Evolutionary conservation across 352 stramenopile species (phyloP), one percentile per base, ranked within the genome.

Genomic region (Phytophthora macrochlamydospora): DNA sequence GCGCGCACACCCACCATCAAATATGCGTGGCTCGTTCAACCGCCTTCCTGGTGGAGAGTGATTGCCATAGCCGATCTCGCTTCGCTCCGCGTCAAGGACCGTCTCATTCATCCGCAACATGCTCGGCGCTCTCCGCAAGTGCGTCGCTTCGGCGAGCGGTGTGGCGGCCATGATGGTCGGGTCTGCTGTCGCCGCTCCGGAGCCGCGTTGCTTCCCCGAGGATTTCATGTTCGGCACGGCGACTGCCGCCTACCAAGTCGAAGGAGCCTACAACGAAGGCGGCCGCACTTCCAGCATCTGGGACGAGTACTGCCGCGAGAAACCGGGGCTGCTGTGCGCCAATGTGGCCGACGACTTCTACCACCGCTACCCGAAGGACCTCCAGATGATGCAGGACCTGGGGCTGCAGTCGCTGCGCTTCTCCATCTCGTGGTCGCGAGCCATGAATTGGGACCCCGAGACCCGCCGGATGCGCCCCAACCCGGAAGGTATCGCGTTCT

Each of bases 261-360:
- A 74, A 14, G 67, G 67, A 2, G 67, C 61, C 4, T 69, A 43
- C 40, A 66, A 69, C 30, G 66, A 65, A 50, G 46, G 48, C 24
- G 66, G 66, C 7, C 66, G 60, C 44, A 65, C 61, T n/a, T 50
- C 65, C 12, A 73, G 65, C 44, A 69, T 73, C 32, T 73, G 61
- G 56, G 67, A 70, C 49, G 56, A 57, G 24, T 72, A 56, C 57
- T 76, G 68, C 35, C 67, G 67, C 24, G 54, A 69, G 12, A 40
- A 76, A 2, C 67, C 79, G n/a, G 70, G 93, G 52, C 65, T 76
- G 8, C 73, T 94, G 50, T 95, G 65, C 9, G 93, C 89, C 12
- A 84, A 97, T 63, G 71, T 98, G 6, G 91, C 90, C 4, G 93
- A 91, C 75, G 92, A 98, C 77, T 91, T 97, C 62, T 97, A 94